Conservation (phyloP, 108 stramenopile species). For the Nitzschia sp. region DNA sequence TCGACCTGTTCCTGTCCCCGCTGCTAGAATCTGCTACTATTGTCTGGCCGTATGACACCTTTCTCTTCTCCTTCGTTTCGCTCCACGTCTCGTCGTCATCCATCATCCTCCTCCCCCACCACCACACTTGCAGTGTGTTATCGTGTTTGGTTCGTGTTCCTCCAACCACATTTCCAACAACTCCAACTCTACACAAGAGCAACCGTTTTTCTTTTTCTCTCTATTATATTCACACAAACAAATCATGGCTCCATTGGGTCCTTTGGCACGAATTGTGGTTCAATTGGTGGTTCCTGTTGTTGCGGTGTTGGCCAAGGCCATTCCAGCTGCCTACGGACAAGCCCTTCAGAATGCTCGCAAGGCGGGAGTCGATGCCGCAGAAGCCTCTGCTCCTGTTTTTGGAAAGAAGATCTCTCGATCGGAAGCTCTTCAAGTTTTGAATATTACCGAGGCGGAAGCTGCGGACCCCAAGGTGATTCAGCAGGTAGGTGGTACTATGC, state of each 20-base stretch:
- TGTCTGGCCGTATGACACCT: no score
- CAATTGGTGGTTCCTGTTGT: slow-evolving; percentile 56
- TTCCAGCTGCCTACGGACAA: slow-evolving; percentile 58
- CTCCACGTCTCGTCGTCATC: no score
- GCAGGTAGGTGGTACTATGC: slow-evolving; percentile 43
- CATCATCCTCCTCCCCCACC: no score
- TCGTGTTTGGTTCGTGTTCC: no score
- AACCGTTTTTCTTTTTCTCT: background rate
- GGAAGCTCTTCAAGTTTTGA: slow-evolving; percentile 70
- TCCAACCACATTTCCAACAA: no score
- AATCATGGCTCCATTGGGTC: slow-evolving; percentile 43
- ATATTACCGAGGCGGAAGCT: slow-evolving; percentile 59
- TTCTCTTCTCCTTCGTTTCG: no score
- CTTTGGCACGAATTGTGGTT: slow-evolving; percentile 48
- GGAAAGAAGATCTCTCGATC: slow-evolving; percentile 52
- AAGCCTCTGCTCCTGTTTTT: slow-evolving; percentile 41
- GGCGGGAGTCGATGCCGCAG: slow-evolving; percentile 40
- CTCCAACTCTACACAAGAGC: no score
- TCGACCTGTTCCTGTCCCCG: no score
- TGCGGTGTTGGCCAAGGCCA: slow-evolving; percentile 50
- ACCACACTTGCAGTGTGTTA: no score
- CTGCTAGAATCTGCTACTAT: no score
- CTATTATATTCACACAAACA: background rate
- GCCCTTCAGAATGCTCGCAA: slow-evolving; percentile 58
- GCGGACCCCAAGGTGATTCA: slow-evolving; percentile 53